Conservation (phyloP, 345 rosid species). For the Eucalyptus leucophloia region DNA sequence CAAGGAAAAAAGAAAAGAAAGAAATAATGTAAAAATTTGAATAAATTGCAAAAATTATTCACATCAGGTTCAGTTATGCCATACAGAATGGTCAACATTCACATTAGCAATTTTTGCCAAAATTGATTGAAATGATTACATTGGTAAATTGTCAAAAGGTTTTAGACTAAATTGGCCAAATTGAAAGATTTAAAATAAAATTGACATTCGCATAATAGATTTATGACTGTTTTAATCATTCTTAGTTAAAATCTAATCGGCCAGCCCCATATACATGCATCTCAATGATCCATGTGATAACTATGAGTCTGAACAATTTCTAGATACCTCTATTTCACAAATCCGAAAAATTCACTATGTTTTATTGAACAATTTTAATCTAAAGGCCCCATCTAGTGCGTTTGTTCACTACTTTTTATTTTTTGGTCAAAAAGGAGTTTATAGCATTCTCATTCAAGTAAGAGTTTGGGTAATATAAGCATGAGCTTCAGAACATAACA, state of each 20-base stretch:
- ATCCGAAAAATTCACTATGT: not conserved
- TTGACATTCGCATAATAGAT: not conserved
- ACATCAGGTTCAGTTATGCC: rapidly evolving
- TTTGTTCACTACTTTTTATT: not conserved
- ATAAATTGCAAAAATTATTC: not conserved
- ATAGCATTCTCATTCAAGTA: too few species aligned
- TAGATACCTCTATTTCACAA: not conserved
- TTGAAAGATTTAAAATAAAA: too few species aligned
- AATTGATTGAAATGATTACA: not conserved
- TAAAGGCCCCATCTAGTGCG: not conserved
- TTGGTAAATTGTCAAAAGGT: too few species aligned
- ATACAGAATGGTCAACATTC: not conserved
- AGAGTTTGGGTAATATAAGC: too few species aligned
- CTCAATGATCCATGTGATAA: not conserved
- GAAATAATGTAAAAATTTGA: not conserved
- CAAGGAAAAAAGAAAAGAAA: not conserved
- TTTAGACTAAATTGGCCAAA: too few species aligned
- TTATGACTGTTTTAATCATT: not conserved
- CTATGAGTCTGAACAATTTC: not conserved
- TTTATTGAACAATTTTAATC: not conserved
- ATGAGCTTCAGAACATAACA: too few species aligned
- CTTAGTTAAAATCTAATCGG: not conserved
- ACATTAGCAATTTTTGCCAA: not conserved
- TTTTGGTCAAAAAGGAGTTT: too few species aligned
- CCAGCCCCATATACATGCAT: not conserved